These are phyloP conservation scores for Udeniomyces megalosporus DNA, from an alignment of 768 basidiomycete species.

Conservation along the genomic window DNA sequence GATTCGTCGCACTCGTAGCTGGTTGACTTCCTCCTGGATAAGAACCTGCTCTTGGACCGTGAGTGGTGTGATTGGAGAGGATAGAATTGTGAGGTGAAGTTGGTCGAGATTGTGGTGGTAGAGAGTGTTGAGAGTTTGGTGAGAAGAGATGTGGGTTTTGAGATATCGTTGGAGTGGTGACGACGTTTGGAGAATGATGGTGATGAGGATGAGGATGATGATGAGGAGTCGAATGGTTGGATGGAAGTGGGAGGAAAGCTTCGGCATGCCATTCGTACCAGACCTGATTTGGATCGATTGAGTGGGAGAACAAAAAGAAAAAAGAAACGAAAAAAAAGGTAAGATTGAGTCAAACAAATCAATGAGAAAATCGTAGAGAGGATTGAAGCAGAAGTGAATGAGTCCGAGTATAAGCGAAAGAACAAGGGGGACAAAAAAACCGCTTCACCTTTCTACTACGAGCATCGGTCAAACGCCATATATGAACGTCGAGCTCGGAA, in stretches of 20 bases:
- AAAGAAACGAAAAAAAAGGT: neutral
- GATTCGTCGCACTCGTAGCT: too few species aligned
- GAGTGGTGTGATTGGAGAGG: constrained; percentile 46
- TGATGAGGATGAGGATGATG: neutral
- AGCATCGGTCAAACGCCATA: constrained; percentile 84
- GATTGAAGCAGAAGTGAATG: too few species aligned
- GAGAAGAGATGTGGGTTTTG: constrained; percentile 2
- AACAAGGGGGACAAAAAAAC: too few species aligned
- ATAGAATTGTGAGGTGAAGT: constrained; percentile 44
- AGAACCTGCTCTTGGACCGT: constrained; percentile 19
- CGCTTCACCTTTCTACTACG: constrained; percentile 41
- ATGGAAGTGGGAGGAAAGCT: constrained; percentile 57
- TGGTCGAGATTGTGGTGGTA: neutral
- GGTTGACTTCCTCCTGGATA: neutral
- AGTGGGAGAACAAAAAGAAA: neutral
- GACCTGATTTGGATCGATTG: too few species aligned
- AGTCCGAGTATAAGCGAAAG: too few species aligned
- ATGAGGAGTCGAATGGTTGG: constrained; percentile 23
- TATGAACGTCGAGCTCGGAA: constrained; percentile 76
- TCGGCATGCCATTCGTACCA: constrained; percentile 99
- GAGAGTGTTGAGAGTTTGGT: neutral
- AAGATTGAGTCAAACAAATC: neutral
- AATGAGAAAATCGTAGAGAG: too few species aligned
- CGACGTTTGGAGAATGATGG: too few species aligned
- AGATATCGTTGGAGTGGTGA: constrained; percentile 4